A percentile compares a stretch with the other conserved stretches of the same genome.
These are phyloP conservation scores for Penicillium sp. DNA, from an alignment of 2,329 filamentous ascomycete genomes.

Conservation along the genomic window DNA sequence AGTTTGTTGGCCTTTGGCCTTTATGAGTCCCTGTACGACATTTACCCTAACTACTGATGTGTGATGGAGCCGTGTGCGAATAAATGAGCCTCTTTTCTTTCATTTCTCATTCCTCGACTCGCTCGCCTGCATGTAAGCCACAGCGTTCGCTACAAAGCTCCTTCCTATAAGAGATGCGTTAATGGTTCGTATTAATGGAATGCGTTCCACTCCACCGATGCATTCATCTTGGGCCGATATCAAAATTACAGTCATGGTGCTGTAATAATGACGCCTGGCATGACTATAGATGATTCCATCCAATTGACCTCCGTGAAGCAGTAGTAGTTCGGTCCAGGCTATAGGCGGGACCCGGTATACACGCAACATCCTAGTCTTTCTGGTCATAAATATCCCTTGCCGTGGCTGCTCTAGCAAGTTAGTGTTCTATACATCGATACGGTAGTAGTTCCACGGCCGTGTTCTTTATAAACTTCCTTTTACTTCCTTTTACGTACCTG, in stretches of 20 bases:
- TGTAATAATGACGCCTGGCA: not conserved
- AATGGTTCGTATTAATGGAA: not conserved
- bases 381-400: not conserved
- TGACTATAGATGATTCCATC: not conserved
- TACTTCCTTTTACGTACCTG: not conserved
- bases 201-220: not conserved
- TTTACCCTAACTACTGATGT: not conserved
- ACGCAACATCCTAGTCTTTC: not conserved
- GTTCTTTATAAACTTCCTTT: not conserved
- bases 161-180: not conserved
- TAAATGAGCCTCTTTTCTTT: not conserved
- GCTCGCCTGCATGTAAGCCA: not conserved
- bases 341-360: not conserved
- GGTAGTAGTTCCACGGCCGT: not conserved
- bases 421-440: not conserved
- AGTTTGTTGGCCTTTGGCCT: not conserved
- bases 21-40: not conserved
- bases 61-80: not conserved
- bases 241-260: not conserved
- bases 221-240: not conserved
- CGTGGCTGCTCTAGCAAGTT: not conserved
- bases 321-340: not conserved
- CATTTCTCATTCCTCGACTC: not conserved
- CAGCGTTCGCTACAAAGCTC: not conserved
- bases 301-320: not conserved